These are phyloP conservation scores for Scleromitrula shiraiana DNA, from an alignment of 2,329 filamentous ascomycete genomes.

Conservation along the genomic window DNA sequence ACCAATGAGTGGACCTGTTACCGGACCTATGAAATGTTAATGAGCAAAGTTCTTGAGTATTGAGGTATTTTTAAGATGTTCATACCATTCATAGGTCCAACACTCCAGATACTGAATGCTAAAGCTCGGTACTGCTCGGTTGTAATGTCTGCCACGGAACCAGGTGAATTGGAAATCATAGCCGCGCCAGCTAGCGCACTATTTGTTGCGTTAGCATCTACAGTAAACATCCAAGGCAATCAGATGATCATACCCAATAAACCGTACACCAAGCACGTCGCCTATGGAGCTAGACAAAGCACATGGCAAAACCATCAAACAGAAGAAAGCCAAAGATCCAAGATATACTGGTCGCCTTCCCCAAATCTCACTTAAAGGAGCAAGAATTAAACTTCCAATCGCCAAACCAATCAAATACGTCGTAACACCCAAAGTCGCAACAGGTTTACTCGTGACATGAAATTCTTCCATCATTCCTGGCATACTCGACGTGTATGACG, in stretches of 20 bases:
- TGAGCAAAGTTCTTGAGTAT: not conserved
- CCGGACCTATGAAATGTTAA: constrained; percentile 30
- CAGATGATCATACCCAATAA: constrained; percentile 54
- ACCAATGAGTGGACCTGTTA: constrained; percentile 62
- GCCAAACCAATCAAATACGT: constrained; percentile 72
- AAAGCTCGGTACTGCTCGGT: constrained; percentile 70
- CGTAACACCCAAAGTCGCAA: constrained; percentile 69
- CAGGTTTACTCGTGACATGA: constrained; percentile 43
- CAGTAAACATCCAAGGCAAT: not conserved
- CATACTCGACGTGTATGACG: constrained; percentile 67
- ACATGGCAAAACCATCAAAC: constrained; percentile 62
- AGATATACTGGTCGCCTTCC: constrained; percentile 64
- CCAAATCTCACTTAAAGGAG: constrained; percentile 65
- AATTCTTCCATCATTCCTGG: constrained; percentile 63
- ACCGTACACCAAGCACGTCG: constrained; percentile 63
- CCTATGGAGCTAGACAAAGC: constrained; percentile 60
- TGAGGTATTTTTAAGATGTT: not conserved
- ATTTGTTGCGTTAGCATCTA: constrained; percentile 13
- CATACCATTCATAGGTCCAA: constrained; percentile 75
- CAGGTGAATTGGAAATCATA: constrained; percentile 77
- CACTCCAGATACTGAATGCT: constrained; percentile 75
- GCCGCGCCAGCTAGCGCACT: constrained; percentile 64
- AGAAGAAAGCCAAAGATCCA: constrained; percentile 54
- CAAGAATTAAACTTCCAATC: constrained; percentile 61
- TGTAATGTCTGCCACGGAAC: constrained; percentile 77